Percentiles rank a stretch among this genome's conserved stretches.
These are phyloP conservation scores for Suaeda aralocaspica DNA, from an alignment of 148 eudicot species.

Conservation along the genomic window DNA sequence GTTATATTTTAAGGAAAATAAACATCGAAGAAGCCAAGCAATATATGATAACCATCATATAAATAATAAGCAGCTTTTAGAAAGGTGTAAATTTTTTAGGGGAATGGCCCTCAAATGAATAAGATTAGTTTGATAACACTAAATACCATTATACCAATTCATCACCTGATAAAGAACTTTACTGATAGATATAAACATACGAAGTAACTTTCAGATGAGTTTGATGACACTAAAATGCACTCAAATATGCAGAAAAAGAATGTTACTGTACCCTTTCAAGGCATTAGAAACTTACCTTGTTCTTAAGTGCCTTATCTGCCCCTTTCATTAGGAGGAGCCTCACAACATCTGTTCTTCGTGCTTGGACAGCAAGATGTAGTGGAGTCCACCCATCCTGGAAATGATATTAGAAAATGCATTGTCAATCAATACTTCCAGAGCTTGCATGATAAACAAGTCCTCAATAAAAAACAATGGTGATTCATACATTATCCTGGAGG, in stretches of 20 bases:
- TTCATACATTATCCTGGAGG: constrained; percentile 72
- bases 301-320: constrained; percentile 70
- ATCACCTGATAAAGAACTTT: too few relatives aligned
- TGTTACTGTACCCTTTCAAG: not conserved
- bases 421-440: not conserved
- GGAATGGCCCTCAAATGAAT: too few relatives aligned
- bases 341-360: constrained; percentile 88
- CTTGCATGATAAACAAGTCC: not conserved
- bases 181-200: too few relatives aligned
- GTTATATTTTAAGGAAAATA: too few relatives aligned
- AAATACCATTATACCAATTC: too few relatives aligned
- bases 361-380: constrained; percentile 90
- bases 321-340: constrained; percentile 85
- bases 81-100: too few relatives aligned
- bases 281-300: constrained; percentile 42
- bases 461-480: not conserved
- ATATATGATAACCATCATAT: too few relatives aligned
- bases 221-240: not conserved
- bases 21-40: too few relatives aligned
- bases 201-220: too few relatives aligned
- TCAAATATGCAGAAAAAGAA: not conserved
- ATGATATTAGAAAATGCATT: not conserved
- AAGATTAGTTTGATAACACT: too few relatives aligned
- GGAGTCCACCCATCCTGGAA: constrained; percentile 95
- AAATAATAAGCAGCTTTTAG: too few relatives aligned